phyloP scores from a whole-genome alignment of 768 basidiomycete species.

The Crassisporium funariophilum region DNA sequence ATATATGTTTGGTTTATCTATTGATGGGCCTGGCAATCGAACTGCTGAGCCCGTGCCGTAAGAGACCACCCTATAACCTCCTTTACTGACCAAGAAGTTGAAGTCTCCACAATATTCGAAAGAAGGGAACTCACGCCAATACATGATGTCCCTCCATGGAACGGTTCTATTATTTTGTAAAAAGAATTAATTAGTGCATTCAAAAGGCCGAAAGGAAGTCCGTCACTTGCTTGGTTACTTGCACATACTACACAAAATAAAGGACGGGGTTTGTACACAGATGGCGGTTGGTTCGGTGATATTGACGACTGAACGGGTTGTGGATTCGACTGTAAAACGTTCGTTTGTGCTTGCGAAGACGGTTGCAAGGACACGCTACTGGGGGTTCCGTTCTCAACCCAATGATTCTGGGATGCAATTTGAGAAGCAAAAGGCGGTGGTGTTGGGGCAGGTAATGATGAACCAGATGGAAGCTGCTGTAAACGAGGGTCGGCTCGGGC shows the following conservation, averaged over 20 bases:
- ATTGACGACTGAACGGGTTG: conserved; percentile 8
- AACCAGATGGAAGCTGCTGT: conserved; percentile 33
- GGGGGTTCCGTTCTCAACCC: conserved; percentile 27
- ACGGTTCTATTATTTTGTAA: conserved; percentile 73
- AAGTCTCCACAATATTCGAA: neutral
- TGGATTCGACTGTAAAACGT: conserved; percentile 6
- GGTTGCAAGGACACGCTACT: conserved; percentile 11
- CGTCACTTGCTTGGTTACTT: conserved; percentile 85
- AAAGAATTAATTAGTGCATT: conserved; percentile 7
- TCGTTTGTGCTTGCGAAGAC: conserved; percentile 10
- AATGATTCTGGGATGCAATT: conserved; percentile 27
- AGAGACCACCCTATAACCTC: conserved; percentile 88
- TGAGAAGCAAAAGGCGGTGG: conserved; percentile 33
- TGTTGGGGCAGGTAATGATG: conserved; percentile 38
- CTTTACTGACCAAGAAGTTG: conserved; percentile 63
- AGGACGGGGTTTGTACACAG: conserved; percentile 65
- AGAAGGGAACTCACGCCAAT: conserved; percentile 62
- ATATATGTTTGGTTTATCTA: conserved; percentile 98
- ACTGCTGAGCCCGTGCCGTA: conserved; percentile 97
- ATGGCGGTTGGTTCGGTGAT: conserved; percentile 1
- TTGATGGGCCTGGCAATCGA: conserved; percentile 91
- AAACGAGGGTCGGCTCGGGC: conserved; percentile 69
- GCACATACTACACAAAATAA: conserved; percentile 98
- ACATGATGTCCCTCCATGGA: conserved; percentile 98
- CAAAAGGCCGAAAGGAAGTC: conserved; percentile 4